phyloP scores from a whole-genome alignment of 192 early-diverging fungal genomes.

The Coemansia sp. region DNA sequence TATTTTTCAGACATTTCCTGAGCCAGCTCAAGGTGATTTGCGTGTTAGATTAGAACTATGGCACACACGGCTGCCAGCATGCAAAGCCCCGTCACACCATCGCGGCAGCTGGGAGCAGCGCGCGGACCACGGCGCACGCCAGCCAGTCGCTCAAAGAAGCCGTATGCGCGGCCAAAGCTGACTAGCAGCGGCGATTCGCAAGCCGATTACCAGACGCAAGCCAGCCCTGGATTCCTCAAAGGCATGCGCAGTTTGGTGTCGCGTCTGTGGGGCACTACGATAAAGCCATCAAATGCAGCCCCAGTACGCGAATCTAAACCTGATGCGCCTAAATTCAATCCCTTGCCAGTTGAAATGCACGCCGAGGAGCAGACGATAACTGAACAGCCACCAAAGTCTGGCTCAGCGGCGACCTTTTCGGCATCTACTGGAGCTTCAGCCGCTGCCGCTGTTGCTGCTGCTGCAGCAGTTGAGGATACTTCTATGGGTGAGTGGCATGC shows the following conservation, averaged over 20 bases:
- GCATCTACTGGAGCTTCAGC: conserved; percentile 2
- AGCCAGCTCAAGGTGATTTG: background rate
- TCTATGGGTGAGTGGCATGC: conserved; percentile 13
- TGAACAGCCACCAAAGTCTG: background rate
- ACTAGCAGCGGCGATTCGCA: background rate
- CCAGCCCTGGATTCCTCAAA: conserved; percentile 34
- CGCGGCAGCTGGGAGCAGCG: conserved; percentile 37
- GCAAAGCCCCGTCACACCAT: conserved; percentile 36
- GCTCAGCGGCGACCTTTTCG: conserved; percentile 2
- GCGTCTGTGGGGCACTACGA: conserved; percentile 46
- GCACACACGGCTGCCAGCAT: conserved; percentile 21
- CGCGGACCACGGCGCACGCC: conserved; percentile 43
- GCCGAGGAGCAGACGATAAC: background rate
- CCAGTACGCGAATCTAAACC: background rate
- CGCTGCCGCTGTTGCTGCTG: background rate
- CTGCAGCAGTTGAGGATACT: conserved; percentile 1
- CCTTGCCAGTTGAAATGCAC: conserved; percentile 8
- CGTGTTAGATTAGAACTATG: conserved; percentile 12
- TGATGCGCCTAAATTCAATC: background rate
- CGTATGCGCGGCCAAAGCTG: conserved; percentile 21
- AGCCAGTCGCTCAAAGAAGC: conserved; percentile 45
- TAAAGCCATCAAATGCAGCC: conserved; percentile 19
- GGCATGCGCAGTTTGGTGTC: conserved; percentile 52
- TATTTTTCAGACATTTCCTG: background rate
- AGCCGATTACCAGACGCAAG: conserved; percentile 18